Percentiles rank a stretch among this genome's conserved stretches.
phyloP scores from a whole-genome alignment of 495 filamentous ascomycete genomes.

The Penicillium malachiteum region DNA sequence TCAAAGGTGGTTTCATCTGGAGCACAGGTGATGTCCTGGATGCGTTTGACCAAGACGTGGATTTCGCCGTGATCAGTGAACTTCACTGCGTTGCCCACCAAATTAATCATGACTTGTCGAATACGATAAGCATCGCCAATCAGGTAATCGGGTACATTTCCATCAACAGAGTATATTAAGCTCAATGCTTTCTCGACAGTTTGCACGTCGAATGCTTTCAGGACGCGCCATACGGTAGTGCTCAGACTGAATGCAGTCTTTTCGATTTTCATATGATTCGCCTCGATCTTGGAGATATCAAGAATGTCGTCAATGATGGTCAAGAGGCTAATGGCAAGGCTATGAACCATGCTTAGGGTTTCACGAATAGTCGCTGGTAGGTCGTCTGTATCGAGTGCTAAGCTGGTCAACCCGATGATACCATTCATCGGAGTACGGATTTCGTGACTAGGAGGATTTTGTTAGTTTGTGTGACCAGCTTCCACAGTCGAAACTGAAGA shows the following conservation, averaged over 20 bases:
- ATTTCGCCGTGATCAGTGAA: constrained; percentile 76
- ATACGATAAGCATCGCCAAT: constrained; percentile 74
- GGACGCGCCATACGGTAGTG: constrained; percentile 52
- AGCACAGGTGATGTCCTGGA: constrained; percentile 49
- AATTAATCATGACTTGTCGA: constrained; percentile 76
- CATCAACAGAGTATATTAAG: constrained; percentile 52
- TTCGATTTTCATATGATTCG: constrained; percentile 75
- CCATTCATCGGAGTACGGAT: constrained; percentile 75
- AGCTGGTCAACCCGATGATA: constrained; percentile 77
- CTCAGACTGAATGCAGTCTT: constrained; percentile 63
- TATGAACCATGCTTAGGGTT: constrained; percentile 93
- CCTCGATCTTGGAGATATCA: constrained; percentile 76
- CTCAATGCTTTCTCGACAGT: constrained; percentile 76
- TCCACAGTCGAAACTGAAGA: not conserved
- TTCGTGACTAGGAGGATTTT: constrained; percentile 56
- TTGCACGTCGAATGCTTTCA: constrained; percentile 71
- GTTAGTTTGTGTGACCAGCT: not conserved
- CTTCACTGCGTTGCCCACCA: constrained; percentile 82
- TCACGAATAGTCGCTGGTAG: constrained; percentile 72
- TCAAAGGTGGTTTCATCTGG: constrained; percentile 41
- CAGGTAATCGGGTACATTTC: constrained; percentile 39
- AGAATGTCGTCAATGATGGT: constrained; percentile 86
- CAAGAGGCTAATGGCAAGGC: constrained; percentile 73
- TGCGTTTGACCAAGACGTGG: constrained; percentile 53
- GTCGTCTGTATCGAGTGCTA: constrained; percentile 64